Percentiles rank a stretch among this genome's conserved stretches.
These are phyloP conservation scores for Schizosaccharomyces versatilis DNA, from an alignment of 1,139 yeast species.

Conservation along the genomic window DNA sequence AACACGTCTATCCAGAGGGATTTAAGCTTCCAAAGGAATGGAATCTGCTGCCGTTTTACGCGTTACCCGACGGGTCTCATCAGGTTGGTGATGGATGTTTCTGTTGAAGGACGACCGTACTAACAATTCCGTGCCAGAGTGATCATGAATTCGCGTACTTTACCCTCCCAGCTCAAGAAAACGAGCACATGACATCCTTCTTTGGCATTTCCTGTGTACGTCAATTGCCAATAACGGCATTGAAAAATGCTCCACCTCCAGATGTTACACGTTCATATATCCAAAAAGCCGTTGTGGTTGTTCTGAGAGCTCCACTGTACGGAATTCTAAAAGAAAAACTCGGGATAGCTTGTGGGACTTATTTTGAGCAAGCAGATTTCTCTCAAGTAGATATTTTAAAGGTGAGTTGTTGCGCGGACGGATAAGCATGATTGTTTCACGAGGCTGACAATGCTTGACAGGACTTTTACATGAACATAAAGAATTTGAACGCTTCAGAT, in stretches of 20 bases:
- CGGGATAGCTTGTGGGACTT: slow-evolving; percentile 71
- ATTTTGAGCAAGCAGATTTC: slow-evolving; percentile 61
- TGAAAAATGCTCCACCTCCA: slow-evolving; percentile 29
- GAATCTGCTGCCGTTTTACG: slow-evolving; percentile 85
- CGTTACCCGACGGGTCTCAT: slow-evolving; percentile 90
- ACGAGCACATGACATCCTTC: slow-evolving; percentile 34
- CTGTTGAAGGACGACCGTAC: not conserved
- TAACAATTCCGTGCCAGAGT: slow-evolving; percentile 19
- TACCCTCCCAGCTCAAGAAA: slow-evolving; percentile 26
- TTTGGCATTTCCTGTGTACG: slow-evolving; percentile 90
- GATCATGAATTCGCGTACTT: slow-evolving; percentile 88
- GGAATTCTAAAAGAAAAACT: slow-evolving; percentile 69
- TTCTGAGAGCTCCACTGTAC: slow-evolving; percentile 67
- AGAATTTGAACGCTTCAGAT: not conserved
- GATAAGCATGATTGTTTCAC: not conserved
- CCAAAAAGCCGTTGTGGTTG: slow-evolving; percentile 79
- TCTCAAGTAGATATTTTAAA: slow-evolving; percentile 45
- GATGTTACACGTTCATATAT: slow-evolving; percentile 74
- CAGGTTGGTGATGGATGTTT: slow-evolving; percentile 16
- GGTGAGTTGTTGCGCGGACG: slow-evolving; percentile 12
- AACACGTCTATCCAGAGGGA: slow-evolving; percentile 35
- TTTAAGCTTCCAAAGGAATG: slow-evolving; percentile 42
- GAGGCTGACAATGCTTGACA: not conserved
- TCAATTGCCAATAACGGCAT: slow-evolving; percentile 46
- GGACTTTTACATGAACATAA: not conserved